Conservation (phyloP, 2,329 filamentous ascomycete species). For the Trichoderma guizhouense region DNA sequence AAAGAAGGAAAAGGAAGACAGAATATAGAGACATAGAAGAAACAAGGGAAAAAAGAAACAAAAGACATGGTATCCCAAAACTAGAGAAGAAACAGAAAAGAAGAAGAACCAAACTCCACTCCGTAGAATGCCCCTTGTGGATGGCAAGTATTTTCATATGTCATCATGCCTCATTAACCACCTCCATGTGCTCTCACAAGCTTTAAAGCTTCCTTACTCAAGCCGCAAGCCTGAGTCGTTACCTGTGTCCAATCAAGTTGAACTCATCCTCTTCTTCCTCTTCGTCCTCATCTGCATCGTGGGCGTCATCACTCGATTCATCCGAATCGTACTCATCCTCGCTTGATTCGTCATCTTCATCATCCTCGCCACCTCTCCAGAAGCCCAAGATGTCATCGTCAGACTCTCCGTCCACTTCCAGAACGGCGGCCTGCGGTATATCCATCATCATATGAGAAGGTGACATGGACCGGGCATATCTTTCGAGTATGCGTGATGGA, state of each 20-base stretch:
- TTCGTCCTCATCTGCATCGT: slow-evolving; percentile 39
- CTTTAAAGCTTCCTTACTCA: background rate
- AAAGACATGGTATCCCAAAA: background rate
- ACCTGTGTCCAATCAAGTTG: slow-evolving; percentile 48
- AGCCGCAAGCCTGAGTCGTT: slow-evolving; percentile 20
- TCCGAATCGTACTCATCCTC: slow-evolving; percentile 41
- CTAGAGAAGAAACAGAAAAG: background rate
- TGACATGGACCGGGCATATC: slow-evolving; percentile 45
- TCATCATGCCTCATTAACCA: background rate
- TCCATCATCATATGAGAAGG: slow-evolving; percentile 31
- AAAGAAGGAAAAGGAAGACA: background rate
- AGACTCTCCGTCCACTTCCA: slow-evolving; percentile 43
- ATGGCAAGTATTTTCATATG: background rate
- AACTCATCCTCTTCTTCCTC: slow-evolving; percentile 49
- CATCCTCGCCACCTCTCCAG: slow-evolving; percentile 49
- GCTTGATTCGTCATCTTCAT: slow-evolving; percentile 40
- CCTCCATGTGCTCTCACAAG: background rate
- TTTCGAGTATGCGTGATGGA: slow-evolving; percentile 35
- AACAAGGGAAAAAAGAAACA: background rate
- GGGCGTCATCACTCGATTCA: slow-evolving; percentile 46
- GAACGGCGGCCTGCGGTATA: slow-evolving; percentile 27
- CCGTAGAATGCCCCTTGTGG: background rate
- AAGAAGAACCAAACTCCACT: background rate
- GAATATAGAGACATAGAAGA: background rate
- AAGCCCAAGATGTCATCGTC: slow-evolving; percentile 57